Conservation (phyloP, 2,329 filamentous ascomycete species). For the Trichoderma sp. region DNA sequence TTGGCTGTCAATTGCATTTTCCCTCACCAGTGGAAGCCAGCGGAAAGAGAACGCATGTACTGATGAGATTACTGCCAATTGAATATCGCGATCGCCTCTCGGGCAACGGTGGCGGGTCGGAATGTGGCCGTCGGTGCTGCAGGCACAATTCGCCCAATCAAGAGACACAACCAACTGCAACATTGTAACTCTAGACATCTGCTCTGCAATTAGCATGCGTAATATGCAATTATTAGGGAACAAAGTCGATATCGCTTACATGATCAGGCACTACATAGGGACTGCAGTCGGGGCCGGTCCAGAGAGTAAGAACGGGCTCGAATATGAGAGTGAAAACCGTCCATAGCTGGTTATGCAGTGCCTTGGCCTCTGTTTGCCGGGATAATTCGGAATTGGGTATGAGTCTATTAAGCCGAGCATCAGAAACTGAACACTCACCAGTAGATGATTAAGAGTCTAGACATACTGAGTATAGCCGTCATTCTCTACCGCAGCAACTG, state of each 20-base stretch:
- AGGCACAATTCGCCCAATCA: not conserved
- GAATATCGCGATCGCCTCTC: not conserved
- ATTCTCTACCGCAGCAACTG: not conserved
- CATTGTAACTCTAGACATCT: not conserved
- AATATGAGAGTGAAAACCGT: not conserved
- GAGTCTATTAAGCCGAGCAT: not conserved
- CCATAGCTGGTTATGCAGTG: not conserved
- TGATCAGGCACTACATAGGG: not conserved
- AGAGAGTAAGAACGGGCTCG: not conserved
- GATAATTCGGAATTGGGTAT: not conserved
- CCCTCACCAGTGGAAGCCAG: not conserved
- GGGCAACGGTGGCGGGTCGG: not conserved
- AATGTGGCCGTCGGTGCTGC: not conserved
- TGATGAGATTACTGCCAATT: not conserved
- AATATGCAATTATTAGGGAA: not conserved
- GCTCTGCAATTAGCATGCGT: not conserved
- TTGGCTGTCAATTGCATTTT: not conserved
- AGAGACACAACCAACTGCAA: not conserved
- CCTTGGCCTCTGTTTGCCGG: not conserved
- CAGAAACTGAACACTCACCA: not conserved
- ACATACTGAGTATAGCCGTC: not conserved
- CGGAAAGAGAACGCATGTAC: not conserved
- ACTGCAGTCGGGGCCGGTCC: slow-evolving; percentile 4
- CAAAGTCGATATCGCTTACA: not conserved
- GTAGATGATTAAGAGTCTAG: too few relatives aligned